Evolutionary conservation across 73 alveolate species (phyloP), one percentile per base, ranked within the genome.

Genomic region (Stentor roeselii): DNA sequence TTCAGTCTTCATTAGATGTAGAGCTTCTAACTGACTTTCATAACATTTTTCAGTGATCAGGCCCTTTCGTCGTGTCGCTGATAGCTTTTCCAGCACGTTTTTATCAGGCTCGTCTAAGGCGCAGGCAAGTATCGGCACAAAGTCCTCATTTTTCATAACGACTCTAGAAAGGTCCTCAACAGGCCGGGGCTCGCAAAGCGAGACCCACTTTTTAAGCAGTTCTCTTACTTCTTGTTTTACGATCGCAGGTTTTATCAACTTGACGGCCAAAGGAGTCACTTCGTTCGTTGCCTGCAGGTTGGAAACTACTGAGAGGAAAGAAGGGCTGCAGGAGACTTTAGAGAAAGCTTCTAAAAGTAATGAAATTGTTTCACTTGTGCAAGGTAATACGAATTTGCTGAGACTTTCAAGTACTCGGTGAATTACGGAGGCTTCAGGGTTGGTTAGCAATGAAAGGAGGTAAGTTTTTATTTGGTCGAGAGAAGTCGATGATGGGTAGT

Each of bases 21-120:
- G 34, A 67, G 37, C n/a, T 32, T 67, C 80, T 21, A 67, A 32
- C 2, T 67, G 80, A 32, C 41, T 67, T 67, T 67, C 80, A 67
- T 67, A 67, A 21, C 34, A 36, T 27, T n/a, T 27, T 67, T 67
- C 80, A 27, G n/a, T 32, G 21, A 21, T 32, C 0, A 67, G 41
- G 1, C 80, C 80, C 34, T 67, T 67, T 67, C 2, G n/a, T 2
- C 34, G 21, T 1, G 1, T 67, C 34, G 41, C 37, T 21, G 41
- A 21, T 67, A 67, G 34, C 11, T 67, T 32, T 34, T 30, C 14
- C 2, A 67, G 34, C 21, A 67, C 34, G 3, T 34, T 32, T 67
- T 32, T 32, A 67, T 21, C 80, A 2, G 37, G 41, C 34, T 32
- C 80, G 21, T 36, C 15, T 21, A 67, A 14, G 2, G 42, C 21